A percentile compares a stretch with the other conserved stretches of the same genome.
Evolutionary conservation across 2,329 filamentous ascomycete genomes (phyloP).

Genomic region (Xylaria sp.): DNA sequence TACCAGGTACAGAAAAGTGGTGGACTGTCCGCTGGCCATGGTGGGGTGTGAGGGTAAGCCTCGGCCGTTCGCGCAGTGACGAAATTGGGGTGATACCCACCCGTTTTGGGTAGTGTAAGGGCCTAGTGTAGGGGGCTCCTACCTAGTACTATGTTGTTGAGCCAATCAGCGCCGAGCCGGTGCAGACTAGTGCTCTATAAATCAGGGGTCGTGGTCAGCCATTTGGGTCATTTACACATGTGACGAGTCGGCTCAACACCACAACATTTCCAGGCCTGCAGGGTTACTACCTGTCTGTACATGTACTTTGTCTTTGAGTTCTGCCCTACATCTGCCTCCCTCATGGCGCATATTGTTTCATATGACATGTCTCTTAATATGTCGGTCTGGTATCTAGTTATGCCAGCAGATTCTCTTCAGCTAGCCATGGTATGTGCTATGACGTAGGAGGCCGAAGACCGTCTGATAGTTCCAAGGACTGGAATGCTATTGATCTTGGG

Average conservation of each 20-base stretch:
- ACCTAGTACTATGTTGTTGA: constrained; percentile 11
- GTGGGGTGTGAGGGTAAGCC: constrained; percentile 20
- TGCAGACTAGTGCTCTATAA: background rate
- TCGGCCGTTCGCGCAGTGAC: constrained; percentile 22
- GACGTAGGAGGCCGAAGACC: background rate
- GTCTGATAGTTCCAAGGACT: background rate
- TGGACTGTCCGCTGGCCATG: background rate
- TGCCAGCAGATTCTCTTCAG: background rate
- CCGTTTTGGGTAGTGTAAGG: too few species aligned
- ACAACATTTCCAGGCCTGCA: background rate
- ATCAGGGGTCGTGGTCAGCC: constrained; percentile 8
- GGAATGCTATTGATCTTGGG: background rate
- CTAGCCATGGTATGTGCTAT: background rate
- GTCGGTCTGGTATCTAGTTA: too few species aligned
- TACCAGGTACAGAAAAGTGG: constrained; percentile 12
- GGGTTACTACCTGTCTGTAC: background rate
- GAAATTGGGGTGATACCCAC: constrained; percentile 16
- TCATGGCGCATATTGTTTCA: background rate
- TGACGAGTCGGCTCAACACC: constrained; percentile 9
- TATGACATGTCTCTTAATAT: background rate
- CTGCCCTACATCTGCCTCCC: background rate
- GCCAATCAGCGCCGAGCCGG: constrained; percentile 30
- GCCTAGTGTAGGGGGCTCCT: too few species aligned
- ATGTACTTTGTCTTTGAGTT: background rate
- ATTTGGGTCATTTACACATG: constrained; percentile 16